Percentiles rank a stretch among this genome's conserved stretches.
Evolutionary conservation across 2,329 filamentous ascomycete genomes (phyloP).

Genomic region (Basipetospora chlamydospora): DNA sequence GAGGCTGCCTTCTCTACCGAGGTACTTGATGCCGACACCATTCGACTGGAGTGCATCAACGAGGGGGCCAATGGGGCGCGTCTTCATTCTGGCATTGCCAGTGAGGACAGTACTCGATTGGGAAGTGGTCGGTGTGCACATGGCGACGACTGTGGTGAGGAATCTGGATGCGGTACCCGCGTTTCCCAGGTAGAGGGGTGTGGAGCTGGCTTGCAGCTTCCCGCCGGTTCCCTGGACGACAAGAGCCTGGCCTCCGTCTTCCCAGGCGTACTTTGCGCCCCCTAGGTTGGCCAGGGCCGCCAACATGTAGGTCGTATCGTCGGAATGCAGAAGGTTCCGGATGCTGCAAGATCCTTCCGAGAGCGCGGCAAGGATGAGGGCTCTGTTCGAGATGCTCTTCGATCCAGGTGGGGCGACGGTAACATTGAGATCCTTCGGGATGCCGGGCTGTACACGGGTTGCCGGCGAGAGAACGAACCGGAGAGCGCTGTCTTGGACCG

Average conservation of each 20-base stretch:
- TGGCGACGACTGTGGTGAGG: conserved; percentile 76
- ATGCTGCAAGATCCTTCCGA: conserved; percentile 76
- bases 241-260: conserved; percentile 82
- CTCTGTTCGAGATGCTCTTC: conserved; percentile 94
- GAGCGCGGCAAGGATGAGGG: conserved; percentile 83
- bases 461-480: conserved; percentile 70
- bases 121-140: conserved; percentile 54
- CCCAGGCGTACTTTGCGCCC: conserved; percentile 83
- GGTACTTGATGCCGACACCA: conserved; percentile 73
- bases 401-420: conserved; percentile 83
- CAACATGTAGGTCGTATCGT: conserved; percentile 95
- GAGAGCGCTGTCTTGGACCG: conserved; percentile 77
- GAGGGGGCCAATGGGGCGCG: conserved; percentile 80
- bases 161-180: conserved; percentile 94
- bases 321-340: conserved; percentile 85
- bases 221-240: conserved; percentile 88
- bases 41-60: conserved; percentile 82
- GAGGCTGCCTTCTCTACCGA: conserved; percentile 70
- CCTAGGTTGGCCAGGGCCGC: conserved; percentile 75
- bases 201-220: conserved; percentile 56
- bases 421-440: conserved; percentile 50
- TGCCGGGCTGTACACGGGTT: conserved; percentile 57
- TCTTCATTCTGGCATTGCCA: conserved; percentile 92
- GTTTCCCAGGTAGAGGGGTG: conserved; percentile 84
- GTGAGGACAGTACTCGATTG: conserved; percentile 62